These are phyloP conservation scores for Candida verbasci DNA, from an alignment of 805 yeast species.

Conservation along the genomic window DNA sequence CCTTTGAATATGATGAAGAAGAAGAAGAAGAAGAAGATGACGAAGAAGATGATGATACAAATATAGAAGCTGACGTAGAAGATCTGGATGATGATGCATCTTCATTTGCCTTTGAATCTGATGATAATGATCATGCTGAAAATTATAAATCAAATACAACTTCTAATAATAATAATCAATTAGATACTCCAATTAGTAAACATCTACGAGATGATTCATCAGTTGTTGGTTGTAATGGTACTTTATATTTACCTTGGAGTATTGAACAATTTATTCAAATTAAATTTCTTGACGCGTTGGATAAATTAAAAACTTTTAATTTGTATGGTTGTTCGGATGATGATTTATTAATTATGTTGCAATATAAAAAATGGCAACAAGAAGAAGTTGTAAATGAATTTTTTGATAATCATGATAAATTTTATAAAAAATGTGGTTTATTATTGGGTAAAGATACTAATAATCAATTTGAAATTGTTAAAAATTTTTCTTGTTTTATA, in stretches of 20 bases:
- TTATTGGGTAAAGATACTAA: constrained; percentile 6
- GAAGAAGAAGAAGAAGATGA: not conserved
- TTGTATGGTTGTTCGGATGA: constrained; percentile 25
- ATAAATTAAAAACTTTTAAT: constrained; percentile 17
- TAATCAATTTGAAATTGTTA: constrained; percentile 10
- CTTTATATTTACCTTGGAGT: constrained; percentile 24
- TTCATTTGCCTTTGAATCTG: constrained; percentile 8
- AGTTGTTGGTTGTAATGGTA: constrained; percentile 4
- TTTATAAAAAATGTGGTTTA: constrained; percentile 27
- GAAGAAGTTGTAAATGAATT: constrained; percentile 35
- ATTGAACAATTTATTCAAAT: constrained; percentile 20
- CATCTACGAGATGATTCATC: constrained; percentile 4
- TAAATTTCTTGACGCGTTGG: constrained; percentile 19
- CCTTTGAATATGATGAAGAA: constrained; percentile 17
- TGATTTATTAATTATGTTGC: constrained; percentile 33
- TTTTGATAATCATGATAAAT: constrained; percentile 25
- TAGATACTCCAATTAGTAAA: not conserved
- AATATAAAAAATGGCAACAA: constrained; percentile 34
- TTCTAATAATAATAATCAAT: not conserved
- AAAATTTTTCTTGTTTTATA: constrained; percentile 50
- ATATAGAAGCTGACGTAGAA: constrained; percentile 10
- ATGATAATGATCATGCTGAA: constrained; percentile 8
- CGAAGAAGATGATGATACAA: constrained; percentile 16
- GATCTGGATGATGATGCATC: constrained; percentile 14
- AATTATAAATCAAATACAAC: not conserved